Percentiles rank a stretch among this genome's conserved stretches.
Conservation (phyloP, 148 eudicot species). For the Fagopyrum homotropicum region DNA sequence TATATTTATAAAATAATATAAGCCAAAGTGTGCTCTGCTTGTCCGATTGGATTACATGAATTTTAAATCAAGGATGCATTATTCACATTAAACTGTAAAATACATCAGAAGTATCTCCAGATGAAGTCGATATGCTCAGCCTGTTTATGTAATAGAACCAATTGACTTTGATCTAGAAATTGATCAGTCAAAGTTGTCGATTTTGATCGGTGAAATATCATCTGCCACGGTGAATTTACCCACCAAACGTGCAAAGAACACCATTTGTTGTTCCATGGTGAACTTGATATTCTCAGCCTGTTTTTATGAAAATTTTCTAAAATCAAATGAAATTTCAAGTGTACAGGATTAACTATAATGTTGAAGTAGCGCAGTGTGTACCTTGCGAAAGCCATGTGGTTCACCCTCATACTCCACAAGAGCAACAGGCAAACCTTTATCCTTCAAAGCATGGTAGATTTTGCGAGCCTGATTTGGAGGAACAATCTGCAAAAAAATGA, state of each 20-base stretch:
- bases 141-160: neutral
- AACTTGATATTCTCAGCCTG: constrained; percentile 97
- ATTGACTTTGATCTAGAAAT: neutral
- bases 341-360: neutral
- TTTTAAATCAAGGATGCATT: neutral
- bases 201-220: constrained; percentile 61
- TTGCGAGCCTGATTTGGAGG: constrained; percentile 77
- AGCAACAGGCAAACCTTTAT: constrained; percentile 88
- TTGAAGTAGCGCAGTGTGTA: constrained; percentile 16
- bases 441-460: constrained; percentile 75
- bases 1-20: too few species aligned
- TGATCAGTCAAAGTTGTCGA: constrained; percentile 73
- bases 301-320: neutral
- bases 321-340: neutral
- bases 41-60: too few species aligned
- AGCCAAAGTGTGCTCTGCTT: too few species aligned
- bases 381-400: constrained; percentile 97
- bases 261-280: constrained; percentile 85
- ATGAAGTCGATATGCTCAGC: neutral
- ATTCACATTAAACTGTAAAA: neutral
- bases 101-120: neutral
- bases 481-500: constrained; percentile 50
- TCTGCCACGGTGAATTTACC: constrained; percentile 74
- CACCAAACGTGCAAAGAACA: constrained; percentile 81
- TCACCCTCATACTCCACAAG: constrained; percentile 94